Evolutionary conservation across 306 rosid species (phyloP), one percentile per base, ranked within the genome.

Genomic region (Albizia julibrissin): DNA sequence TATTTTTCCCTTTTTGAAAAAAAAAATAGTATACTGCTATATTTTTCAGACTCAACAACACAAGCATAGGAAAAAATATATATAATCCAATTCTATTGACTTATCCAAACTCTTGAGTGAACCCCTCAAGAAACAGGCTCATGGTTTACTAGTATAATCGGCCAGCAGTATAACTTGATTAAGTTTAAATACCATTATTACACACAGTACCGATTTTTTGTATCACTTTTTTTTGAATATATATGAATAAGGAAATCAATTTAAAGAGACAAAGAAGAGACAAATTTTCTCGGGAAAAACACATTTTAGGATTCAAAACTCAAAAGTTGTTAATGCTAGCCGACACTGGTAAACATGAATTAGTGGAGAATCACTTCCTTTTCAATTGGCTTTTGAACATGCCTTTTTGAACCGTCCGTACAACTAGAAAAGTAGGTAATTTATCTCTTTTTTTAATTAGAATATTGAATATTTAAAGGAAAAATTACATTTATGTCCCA

Each of bases 311-410:
- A 78, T 39, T 75, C 37, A 85, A 81, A 71, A 78, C 31, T 75
- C 37, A 85, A 81, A 71, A 71, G 82, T 83, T 43, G 71, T 58
- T 58, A 75, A 67, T 81, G 40, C 47, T 61, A 89, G 82, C 89
- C 90, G 87, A 89, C 89, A 86, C 66, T 69, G 31, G 71, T 26
- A 85, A 69, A 47, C 72, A 44, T 62, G 64, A 47, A 18, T 54
- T 78, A 79, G 91, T 84, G 93, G 94, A 88, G 87, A 82, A 89
- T 89, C 85, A 78, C 86, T 81, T 61, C 84, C 88, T 85, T 86
- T 88, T 88, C 90, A 82, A 58, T 80, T 78, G 81, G 74, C 86
- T 85, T 80, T 89, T 78, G 76, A 59, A 74, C 62, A 67, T 76
- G 75, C 79, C 58, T 84, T 66, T 82, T 49, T 47, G 70, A 79